Conservation (phyloP, 2,329 filamentous ascomycete genomes). For the Fusarium dlaminii region DNA sequence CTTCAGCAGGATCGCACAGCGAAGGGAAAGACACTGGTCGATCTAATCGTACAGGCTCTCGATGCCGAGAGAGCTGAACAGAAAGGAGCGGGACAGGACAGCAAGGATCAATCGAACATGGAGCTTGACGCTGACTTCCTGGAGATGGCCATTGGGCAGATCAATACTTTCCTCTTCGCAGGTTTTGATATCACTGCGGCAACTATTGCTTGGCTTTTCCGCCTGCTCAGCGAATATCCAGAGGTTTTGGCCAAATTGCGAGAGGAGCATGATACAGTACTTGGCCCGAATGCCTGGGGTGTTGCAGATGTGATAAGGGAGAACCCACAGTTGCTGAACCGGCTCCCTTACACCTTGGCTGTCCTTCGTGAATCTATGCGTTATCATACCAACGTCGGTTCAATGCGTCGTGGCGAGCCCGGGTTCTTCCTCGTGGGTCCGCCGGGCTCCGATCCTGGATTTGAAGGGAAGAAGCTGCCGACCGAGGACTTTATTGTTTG, state of each 20-base stretch:
- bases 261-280: conserved; percentile 49
- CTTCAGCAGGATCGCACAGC: neutral
- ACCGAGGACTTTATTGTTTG: conserved; percentile 42
- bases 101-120: conserved; percentile 16
- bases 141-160: conserved; percentile 45
- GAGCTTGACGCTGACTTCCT: conserved; percentile 17
- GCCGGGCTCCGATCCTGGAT: conserved; percentile 10
- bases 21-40: conserved; percentile 27
- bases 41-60: conserved; percentile 20
- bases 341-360: conserved; percentile 49
- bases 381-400: conserved; percentile 40
- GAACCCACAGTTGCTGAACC: conserved; percentile 43
- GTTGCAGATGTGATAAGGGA: conserved; percentile 27
- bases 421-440: conserved; percentile 43
- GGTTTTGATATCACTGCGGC: conserved; percentile 51
- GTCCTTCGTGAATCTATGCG: conserved; percentile 52
- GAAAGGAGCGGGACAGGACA: neutral
- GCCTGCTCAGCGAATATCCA: conserved; percentile 45
- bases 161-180: conserved; percentile 51
- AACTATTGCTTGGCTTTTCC: conserved; percentile 48
- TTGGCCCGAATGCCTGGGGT: conserved; percentile 42
- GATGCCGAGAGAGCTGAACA: conserved; percentile 11
- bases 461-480: conserved; percentile 36
- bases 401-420: conserved; percentile 23
- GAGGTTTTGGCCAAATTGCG: conserved; percentile 44